Evolutionary conservation across 78 protist genomes (phyloP).

Genomic region (Tieghemostelium lacteum): DNA sequence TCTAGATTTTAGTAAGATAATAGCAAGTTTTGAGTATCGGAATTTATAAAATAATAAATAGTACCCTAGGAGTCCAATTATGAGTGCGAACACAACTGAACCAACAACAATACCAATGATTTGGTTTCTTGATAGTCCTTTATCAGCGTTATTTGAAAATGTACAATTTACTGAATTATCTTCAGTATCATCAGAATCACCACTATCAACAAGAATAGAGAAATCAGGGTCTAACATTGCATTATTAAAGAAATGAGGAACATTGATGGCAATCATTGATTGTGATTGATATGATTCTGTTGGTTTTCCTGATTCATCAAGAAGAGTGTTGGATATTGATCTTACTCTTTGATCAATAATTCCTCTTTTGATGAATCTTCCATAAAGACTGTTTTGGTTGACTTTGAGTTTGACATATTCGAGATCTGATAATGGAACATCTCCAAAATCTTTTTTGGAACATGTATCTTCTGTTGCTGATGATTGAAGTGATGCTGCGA

Average conservation of each 20-base stretch:
- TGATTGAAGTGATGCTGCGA: neutral
- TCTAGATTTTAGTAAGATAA: too few relatives aligned
- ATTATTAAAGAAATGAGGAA: neutral
- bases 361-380: neutral
- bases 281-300: neutral
- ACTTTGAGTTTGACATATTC: neutral
- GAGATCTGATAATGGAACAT: neutral
- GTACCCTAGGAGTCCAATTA: too few relatives aligned
- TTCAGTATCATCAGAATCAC: neutral
- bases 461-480: neutral
- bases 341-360: neutral
- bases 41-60: too few relatives aligned
- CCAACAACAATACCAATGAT: neutral
- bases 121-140: neutral
- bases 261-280: neutral
- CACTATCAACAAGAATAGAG: slow-evolving; percentile 3
- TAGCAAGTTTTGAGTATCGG: too few relatives aligned
- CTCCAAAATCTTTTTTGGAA: neutral
- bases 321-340: neutral
- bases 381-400: neutral
- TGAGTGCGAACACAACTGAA: neutral
- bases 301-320: neutral
- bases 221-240: slow-evolving; percentile 28
- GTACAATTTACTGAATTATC: neutral
- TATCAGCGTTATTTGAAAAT: too few relatives aligned